phyloP scores from a whole-genome alignment of 202 grass and related monocot genomes.

The Cymbopogon flexuosus region DNA sequence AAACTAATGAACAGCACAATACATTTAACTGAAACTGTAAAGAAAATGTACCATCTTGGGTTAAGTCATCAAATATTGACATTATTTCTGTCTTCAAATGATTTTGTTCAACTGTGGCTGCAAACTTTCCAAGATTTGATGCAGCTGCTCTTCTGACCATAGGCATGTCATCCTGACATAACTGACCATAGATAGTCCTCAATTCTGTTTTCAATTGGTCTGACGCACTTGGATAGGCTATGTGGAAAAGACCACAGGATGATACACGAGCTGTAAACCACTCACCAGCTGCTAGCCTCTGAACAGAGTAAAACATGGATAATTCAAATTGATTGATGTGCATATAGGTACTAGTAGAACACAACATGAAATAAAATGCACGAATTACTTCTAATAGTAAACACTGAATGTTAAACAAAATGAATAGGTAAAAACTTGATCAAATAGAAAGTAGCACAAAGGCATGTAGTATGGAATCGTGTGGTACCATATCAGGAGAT shows the following conservation, averaged over 20 bases:
- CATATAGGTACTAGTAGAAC: neutral
- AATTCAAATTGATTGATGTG: neutral
- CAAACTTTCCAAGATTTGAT: slow-evolving; percentile 74
- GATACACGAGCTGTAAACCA: slow-evolving; percentile 78
- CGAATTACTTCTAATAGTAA: neutral
- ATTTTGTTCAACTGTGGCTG: slow-evolving; percentile 53
- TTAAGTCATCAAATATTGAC: slow-evolving; percentile 85
- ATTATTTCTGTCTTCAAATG: slow-evolving; percentile 72
- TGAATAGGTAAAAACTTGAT: neutral
- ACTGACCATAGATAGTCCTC: slow-evolving; percentile 56
- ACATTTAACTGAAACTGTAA: neutral
- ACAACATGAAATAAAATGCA: neutral
- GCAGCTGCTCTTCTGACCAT: slow-evolving; percentile 82
- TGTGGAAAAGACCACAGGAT: slow-evolving; percentile 64
- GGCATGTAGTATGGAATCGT: no score
- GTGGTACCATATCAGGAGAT: neutral
- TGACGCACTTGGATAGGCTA: slow-evolving; percentile 60
- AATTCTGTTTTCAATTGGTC: slow-evolving; percentile 63
- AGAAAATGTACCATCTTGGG: slow-evolving; percentile 55
- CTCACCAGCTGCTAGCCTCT: slow-evolving; percentile 75
- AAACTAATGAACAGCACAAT: neutral
- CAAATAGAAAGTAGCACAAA: neutral
- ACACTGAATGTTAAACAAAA: neutral
- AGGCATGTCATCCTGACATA: slow-evolving; percentile 86
- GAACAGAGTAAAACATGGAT: slow-evolving; percentile 4